Base-by-base conservation (phyloP, 768 basidiomycete species). In the Termitomyces bulborhizus region DNA sequence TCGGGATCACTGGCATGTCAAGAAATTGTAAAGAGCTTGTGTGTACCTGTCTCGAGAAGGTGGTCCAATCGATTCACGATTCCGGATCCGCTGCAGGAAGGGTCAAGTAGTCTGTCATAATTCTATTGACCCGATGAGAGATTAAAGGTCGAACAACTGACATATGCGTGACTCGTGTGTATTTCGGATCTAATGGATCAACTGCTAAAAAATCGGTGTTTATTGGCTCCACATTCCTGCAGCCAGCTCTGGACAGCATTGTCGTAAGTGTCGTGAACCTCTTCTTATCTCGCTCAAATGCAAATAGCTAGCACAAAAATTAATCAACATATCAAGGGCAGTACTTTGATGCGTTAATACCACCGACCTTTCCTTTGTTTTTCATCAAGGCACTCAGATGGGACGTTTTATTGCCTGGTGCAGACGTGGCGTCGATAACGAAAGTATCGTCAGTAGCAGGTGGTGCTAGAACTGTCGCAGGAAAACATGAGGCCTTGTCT, bases 401-500 rank as follows among this genome's bases (percentile, higher is more conserved):
- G 7, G 93, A 89, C 1, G 97, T 98, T 73, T 99, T 99, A 73
- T 99, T 99, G 0, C 97, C 97, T 0, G 97, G 97, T 1, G 97
- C 97, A 40, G 94, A 89, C 11, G 94, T 98, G 12, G 93, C 94
- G 69, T 98, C 96, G 40, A 98, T 88, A 31, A 93, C 90, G 46
- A 79, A 74, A 52, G 73, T 69, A 41, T 76, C 67, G 21, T 81
- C 75, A 18, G 65, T 68, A 1, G 75, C 70, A 11, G 86, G 87
- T 42, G 91, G 89, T 21, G 84, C 79, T n/a, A 99, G 82, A 6
- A 98, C 81, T 56, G 84, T 74, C 0, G 96, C 93, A 16, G 97
- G 93, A 68, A 99, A 93, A 70, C 97, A 99, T 54, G 93, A 96
- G 18, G 97, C 96, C 67, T 98, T 98, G 69, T 99, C 97, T 69